Conservation (phyloP, 495 filamentous ascomycete genomes). For the Podospora pseudocomata region DNA sequence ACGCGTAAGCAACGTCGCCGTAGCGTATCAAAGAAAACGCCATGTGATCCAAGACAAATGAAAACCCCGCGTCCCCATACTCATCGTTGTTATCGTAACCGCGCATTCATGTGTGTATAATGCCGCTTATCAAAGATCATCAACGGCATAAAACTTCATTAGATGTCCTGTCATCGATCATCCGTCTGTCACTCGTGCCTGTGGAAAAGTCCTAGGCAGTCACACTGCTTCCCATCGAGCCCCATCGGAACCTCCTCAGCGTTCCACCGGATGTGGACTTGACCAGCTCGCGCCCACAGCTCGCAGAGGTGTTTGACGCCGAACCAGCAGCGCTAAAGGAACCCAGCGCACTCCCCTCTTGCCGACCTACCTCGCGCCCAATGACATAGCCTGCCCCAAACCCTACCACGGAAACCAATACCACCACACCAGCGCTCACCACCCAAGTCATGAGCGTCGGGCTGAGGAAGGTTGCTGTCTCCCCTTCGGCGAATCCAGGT, state of each 20-base stretch:
- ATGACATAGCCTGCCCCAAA: conserved; percentile 92
- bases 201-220: conserved; percentile 30
- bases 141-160: not conserved
- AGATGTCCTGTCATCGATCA: conserved; percentile 2
- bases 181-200: not conserved
- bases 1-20: not conserved
- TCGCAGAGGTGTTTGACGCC: conserved; percentile 40
- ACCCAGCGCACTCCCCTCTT: conserved; percentile 47
- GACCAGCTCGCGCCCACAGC: conserved; percentile 44
- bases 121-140: not conserved
- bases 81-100: not conserved
- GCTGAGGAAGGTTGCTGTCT: conserved; percentile 38
- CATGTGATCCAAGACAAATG: not conserved
- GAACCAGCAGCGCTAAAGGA: conserved; percentile 37
- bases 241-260: conserved; percentile 48
- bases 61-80: not conserved
- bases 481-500: conserved; percentile 15
- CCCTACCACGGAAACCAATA: conserved; percentile 84
- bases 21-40: not conserved
- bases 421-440: conserved; percentile 85
- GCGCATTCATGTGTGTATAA: not conserved
- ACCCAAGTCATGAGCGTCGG: conserved; percentile 90
- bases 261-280: conserved; percentile 36
- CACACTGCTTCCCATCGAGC: conserved; percentile 40
- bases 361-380: conserved; percentile 72